These are phyloP conservation scores for Daldinia sp. DNA, from an alignment of 2,329 filamentous ascomycete genomes.

Conservation along the genomic window DNA sequence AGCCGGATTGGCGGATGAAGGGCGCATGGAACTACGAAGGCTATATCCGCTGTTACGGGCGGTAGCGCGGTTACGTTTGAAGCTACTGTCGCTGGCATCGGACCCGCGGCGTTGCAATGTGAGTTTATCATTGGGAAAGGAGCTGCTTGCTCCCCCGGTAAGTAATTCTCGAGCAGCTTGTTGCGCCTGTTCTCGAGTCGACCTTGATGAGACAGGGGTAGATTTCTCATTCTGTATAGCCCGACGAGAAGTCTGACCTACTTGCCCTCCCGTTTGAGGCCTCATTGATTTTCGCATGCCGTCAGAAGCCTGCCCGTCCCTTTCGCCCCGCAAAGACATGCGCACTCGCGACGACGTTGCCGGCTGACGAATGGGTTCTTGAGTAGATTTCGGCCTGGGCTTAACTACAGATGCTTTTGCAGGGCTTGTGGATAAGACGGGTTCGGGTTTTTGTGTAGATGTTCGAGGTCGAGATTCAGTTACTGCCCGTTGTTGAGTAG, in stretches of 20 bases:
- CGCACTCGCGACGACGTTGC: conserved; percentile 49
- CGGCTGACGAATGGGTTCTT: conserved; percentile 32
- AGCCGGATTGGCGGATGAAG: conserved; percentile 48
- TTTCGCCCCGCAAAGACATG: conserved; percentile 56
- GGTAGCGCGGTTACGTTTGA: conserved; percentile 71
- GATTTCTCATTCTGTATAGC: conserved; percentile 19
- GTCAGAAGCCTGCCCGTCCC: conserved; percentile 32
- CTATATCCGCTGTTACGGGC: conserved; percentile 58
- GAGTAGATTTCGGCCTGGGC: conserved; percentile 40
- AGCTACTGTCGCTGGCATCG: conserved; percentile 81
- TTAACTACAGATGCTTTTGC: conserved; percentile 28
- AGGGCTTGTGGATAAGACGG: conserved; percentile 19
- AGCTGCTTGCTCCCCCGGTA: conserved; percentile 15
- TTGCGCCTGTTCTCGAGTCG: conserved; percentile 19
- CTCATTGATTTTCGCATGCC: conserved; percentile 47
- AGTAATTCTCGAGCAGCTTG: conserved; percentile 12
- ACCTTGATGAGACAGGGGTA: conserved; percentile 17
- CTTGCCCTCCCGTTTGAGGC: conserved; percentile 16
- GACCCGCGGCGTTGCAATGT: conserved; percentile 63
- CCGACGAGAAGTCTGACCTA: conserved; percentile 7
- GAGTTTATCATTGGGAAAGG: conserved; percentile 37
- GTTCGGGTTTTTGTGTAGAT: conserved; percentile 41
- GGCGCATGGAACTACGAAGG: conserved; percentile 80
- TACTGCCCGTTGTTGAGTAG: conserved; percentile 47
- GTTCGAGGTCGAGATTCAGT: conserved; percentile 20